Base-by-base conservation (phyloP, 176 grass and related monocot genomes). In the Aegilops tauschii region DNA sequence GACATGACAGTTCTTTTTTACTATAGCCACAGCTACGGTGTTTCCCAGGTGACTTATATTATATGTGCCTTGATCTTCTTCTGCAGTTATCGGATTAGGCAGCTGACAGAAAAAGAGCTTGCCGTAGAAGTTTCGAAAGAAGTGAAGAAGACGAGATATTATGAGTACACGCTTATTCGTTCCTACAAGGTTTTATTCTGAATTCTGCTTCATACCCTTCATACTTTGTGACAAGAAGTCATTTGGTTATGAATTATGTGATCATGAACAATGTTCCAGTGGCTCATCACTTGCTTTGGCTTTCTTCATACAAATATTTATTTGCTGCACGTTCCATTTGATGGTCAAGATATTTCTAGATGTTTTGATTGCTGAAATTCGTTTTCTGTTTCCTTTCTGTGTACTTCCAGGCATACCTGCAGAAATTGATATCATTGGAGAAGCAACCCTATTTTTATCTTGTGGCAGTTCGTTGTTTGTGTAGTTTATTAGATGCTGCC, bases 51-150 rank as follows among this genome's bases (percentile, higher is more conserved):
- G 25, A 72, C 37, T 76, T 85, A 86, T 34, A 16, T 77, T 65
- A 62, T 85, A 31, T 27, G 11, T 82, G 44, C 80, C 61, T 4
- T 80, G 86, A 34, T 86, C 39, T 88, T 85, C 63, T 67, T 65
- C 66, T 91, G 40, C 81, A 98, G 97, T 85, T 98, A 98, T 78
- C 92, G 90, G 21, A 96, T 98, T 81, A 91, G 97, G 67, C 91
- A 94, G 86, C 89, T 93, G 61, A 98, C 97, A 9, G 88, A 98
- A 85, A 98, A 98, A 63, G 97, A 98, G 85, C 87, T 96, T 61
- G 31, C 92, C 27, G 87, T 98, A 77, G 90, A 92, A 86, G 92
- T 94, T 80, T 98, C 97, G 39, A 92, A 98, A 87, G 90, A 88
- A 75, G 94, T 98, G 73, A 91, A 83, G 65, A 94, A 96, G 77